Conservation (phyloP, 1,139 yeast genomes). For the Pichia sp. region DNA sequence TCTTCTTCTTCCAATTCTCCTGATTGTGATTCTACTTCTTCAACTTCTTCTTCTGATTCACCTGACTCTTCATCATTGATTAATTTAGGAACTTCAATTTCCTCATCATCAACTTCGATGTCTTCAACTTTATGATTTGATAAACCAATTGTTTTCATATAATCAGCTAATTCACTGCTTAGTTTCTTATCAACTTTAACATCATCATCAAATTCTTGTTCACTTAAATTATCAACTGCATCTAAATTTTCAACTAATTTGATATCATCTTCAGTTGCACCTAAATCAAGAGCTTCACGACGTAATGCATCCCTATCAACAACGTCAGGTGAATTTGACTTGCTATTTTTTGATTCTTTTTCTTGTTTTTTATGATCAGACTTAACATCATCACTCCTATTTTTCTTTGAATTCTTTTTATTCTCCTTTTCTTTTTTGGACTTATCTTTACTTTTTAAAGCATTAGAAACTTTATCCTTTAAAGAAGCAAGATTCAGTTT, state of each 20-base stretch:
- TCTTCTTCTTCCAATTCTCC: slow-evolving; percentile 30
- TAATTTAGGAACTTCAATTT: slow-evolving; percentile 22
- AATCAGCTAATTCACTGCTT: slow-evolving; percentile 51
- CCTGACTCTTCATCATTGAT: background rate
- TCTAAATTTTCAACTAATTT: slow-evolving; percentile 45
- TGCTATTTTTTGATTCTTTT: slow-evolving; percentile 5
- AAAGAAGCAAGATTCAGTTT: slow-evolving; percentile 41
- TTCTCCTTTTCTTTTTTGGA: slow-evolving; percentile 21
- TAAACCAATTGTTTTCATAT: slow-evolving; percentile 67
- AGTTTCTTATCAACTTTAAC: slow-evolving; percentile 42
- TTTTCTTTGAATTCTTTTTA: slow-evolving; percentile 26
- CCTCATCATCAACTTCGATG: slow-evolving; percentile 26
- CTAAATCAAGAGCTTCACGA: slow-evolving; percentile 64
- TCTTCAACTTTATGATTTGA: slow-evolving; percentile 35
- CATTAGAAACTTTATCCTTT: slow-evolving; percentile 50
- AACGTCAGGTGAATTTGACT: background rate
- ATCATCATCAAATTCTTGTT: slow-evolving; percentile 48
- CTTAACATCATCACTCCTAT: slow-evolving; percentile 14
- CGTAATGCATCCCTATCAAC: slow-evolving; percentile 41
- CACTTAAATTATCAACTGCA: slow-evolving; percentile 58
- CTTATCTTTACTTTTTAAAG: slow-evolving; percentile 29
- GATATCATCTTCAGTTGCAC: slow-evolving; percentile 65
- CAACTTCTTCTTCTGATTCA: slow-evolving; percentile 25
- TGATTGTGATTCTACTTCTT: slow-evolving; percentile 28
- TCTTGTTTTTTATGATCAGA: slow-evolving; percentile 1